Base-by-base conservation (phyloP, 768 basidiomycete species). In the Lactarius indigo region DNA sequence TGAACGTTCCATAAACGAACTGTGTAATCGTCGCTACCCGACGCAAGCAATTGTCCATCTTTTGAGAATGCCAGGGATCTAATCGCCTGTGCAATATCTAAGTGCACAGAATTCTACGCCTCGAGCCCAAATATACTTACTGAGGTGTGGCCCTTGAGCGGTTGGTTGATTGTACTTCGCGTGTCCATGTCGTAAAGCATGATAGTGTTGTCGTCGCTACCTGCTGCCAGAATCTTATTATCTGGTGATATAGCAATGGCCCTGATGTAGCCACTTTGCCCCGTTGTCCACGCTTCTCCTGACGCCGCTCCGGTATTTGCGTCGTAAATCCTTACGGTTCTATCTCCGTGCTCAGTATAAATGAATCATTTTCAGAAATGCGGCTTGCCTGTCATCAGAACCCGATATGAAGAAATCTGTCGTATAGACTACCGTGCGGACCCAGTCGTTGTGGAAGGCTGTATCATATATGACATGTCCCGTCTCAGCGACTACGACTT, bases 191-290 rank as follows among this genome's bases (percentile, higher is more conserved):
- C 26, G 37, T 65, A 68, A 28, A 68, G 63, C 3, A 62, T 13
- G 30, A 68, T 68, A 8, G 42, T 37, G 37, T 1, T 26, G 18
- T 68, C 59, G 37, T 66, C 39, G 20, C 68, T 62, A 15, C 68
- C 64, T 18, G 56, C 42, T 28, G 59, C 74, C 50, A 78, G 63
- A 9, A 64, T 59, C 31, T 12, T 68, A 12, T 70, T 68, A 71
- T 77, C 68, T 42, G 70, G 69, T 17, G 76, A 76, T 56, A 73
- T 69, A 23, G 69, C 74, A 61, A 75, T 44, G 63, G 71, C 70
- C 12, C 42, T 42, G 0, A 73, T 54, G 31, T 37, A 26, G 17
- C 15, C 8, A 20, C 17, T 61, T 13, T 76, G 68, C 58, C 60
- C 64, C 1, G 55, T 44, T 26, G 50, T 15, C 66, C 59, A 68